Conservation (phyloP, 495 filamentous ascomycete species). For the Hamigera avellanea region DNA sequence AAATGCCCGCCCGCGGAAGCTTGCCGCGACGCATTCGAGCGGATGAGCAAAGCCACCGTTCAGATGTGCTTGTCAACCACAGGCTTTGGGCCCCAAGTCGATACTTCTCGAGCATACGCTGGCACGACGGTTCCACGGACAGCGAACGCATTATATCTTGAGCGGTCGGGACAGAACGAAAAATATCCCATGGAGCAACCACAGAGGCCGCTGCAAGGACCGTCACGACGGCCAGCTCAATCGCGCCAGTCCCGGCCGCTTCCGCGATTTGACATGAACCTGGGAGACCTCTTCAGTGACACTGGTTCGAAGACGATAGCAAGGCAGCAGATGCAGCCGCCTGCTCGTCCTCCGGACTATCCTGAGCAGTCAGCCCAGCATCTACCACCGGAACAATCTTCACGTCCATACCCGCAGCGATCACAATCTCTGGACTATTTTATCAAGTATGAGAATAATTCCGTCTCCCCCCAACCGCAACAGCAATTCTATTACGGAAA, state of each 20-base stretch:
- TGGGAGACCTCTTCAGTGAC: constrained; percentile 39
- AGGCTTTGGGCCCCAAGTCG: constrained; percentile 54
- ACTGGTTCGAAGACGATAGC: constrained; percentile 11
- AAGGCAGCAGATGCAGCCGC: constrained; percentile 8
- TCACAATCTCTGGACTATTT: constrained; percentile 31
- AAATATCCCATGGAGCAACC: constrained; percentile 14
- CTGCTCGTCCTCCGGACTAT: constrained; percentile 14
- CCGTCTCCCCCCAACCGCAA: constrained; percentile 16
- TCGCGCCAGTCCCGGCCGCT: constrained; percentile 24
- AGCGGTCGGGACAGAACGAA: constrained; percentile 11
- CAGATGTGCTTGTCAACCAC: constrained; percentile 81
- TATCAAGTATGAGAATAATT: constrained; percentile 20
- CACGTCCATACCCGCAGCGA: constrained; percentile 17
- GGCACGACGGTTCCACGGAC: constrained; percentile 7
- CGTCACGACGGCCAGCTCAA: constrained; percentile 16
- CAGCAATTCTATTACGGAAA: constrained; percentile 27
- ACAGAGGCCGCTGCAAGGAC: constrained; percentile 12
- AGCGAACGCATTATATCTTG: constrained; percentile 9
- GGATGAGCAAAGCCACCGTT: constrained; percentile 89
- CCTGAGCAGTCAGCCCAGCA: constrained; percentile 16
- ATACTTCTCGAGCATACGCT: constrained; percentile 15
- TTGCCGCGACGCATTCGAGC: constrained; percentile 87
- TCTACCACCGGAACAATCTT: constrained; percentile 14
- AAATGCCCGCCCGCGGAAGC: constrained; percentile 74
- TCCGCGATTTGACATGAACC: constrained; percentile 55